phyloP scores from a whole-genome alignment of 768 basidiomycete species.

The Rhodotorula diobovata region DNA sequence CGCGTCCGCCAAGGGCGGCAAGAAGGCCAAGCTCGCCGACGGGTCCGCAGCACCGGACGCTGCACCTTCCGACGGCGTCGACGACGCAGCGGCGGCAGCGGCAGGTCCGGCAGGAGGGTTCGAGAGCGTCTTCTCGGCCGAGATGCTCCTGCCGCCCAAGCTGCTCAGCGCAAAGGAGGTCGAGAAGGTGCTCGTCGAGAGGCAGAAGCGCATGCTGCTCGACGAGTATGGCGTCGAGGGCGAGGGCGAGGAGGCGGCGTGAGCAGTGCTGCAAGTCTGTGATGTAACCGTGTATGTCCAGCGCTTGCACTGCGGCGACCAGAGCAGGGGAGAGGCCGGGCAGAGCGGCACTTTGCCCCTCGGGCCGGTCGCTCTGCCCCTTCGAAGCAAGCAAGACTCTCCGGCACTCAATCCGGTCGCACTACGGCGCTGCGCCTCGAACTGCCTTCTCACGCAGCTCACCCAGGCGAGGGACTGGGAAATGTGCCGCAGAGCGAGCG shows the following conservation, averaged over 20 bases:
- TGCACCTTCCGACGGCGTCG: background rate
- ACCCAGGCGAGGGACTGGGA: no score
- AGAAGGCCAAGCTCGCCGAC: slow-evolving; percentile 34
- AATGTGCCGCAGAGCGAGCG: no score
- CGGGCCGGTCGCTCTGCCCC: no score
- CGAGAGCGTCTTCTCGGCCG: slow-evolving; percentile 31
- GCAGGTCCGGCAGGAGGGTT: slow-evolving; percentile 9
- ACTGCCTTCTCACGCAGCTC: background rate
- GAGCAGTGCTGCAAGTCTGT: background rate
- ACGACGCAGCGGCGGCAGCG: background rate
- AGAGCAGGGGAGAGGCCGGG: no score
- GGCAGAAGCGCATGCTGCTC: slow-evolving; percentile 33
- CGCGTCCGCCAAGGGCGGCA: background rate
- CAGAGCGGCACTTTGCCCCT: no score
- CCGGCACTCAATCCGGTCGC: no score
- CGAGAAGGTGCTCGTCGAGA: slow-evolving; percentile 32
- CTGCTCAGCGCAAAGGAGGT: slow-evolving; percentile 31
- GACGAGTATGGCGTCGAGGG: slow-evolving; percentile 26
- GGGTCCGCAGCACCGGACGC: slow-evolving; percentile 2
- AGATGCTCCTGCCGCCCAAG: slow-evolving; percentile 26
- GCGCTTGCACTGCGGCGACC: no score
- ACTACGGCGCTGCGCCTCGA: no score
- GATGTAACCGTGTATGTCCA: background rate
- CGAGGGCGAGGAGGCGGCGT: background rate
- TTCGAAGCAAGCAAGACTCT: no score